These are phyloP conservation scores for Yarrowia bubula DNA, from an alignment of 805 yeast genomes.

Conservation along the genomic window DNA sequence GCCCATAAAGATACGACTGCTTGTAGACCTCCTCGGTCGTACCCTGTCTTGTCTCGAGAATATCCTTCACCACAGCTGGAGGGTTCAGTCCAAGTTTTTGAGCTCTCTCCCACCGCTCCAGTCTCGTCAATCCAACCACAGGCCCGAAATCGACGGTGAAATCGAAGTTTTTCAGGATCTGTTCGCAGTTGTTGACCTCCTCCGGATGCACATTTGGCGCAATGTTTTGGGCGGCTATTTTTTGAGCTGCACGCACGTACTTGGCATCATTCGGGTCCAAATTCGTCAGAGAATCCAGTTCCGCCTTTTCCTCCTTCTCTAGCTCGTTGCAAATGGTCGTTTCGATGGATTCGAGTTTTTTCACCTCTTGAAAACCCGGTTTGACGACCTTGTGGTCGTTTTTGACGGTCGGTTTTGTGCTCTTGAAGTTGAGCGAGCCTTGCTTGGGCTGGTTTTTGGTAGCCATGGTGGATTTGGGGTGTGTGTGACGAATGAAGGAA, in stretches of 20 bases:
- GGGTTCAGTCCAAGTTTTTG: constrained; percentile 40
- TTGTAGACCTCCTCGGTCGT: not conserved
- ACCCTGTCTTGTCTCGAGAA: constrained; percentile 34
- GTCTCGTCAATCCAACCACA: constrained; percentile 41
- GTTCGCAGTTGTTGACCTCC: constrained; percentile 35
- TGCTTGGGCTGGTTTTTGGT: not conserved
- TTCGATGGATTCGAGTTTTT: not conserved
- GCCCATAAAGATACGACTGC: not conserved
- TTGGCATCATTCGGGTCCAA: not conserved
- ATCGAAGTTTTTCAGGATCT: constrained; percentile 41
- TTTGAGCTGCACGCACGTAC: not conserved
- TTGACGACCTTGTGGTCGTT: not conserved
- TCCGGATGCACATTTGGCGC: constrained; percentile 39
- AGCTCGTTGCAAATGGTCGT: not conserved
- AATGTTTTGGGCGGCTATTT: not conserved
- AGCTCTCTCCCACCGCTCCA: constrained; percentile 44
- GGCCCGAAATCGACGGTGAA: constrained; percentile 42
- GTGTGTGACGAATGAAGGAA: not conserved
- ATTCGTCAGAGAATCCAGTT: not conserved
- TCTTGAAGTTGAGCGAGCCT: not conserved
- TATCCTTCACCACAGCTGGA: constrained; percentile 38
- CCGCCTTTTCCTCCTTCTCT: not conserved
- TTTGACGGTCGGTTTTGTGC: constrained; percentile 1
- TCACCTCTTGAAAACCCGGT: not conserved
- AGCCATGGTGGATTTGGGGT: not conserved